Conservation (phyloP, 306 rosid genomes). For the Sophora flavescens region DNA sequence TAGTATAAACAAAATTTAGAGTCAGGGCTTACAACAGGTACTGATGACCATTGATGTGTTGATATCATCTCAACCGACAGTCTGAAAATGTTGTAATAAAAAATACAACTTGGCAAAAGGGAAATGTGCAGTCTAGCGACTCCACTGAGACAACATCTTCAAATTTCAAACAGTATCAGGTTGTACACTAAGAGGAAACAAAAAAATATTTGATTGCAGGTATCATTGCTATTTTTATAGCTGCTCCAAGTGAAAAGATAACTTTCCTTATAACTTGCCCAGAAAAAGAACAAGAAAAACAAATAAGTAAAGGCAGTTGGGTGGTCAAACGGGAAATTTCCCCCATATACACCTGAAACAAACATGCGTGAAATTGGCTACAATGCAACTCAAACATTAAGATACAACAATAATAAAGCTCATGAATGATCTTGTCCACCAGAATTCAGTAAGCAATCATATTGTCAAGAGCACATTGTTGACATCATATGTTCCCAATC, state of each 20-base stretch:
- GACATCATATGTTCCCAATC: constrained; percentile 25
- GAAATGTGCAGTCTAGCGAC: neutral
- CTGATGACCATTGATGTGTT: neutral
- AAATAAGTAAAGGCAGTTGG: neutral
- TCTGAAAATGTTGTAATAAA: constrained; percentile 1
- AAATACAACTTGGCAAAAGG: neutral
- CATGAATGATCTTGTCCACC: constrained; percentile 11
- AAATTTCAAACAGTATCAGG: constrained; percentile 2
- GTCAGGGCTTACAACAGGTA: neutral
- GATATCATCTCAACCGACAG: constrained; percentile 6
- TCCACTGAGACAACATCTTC: constrained; percentile 7
- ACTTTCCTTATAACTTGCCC: constrained; percentile 6
- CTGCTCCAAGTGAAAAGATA: constrained; percentile 1
- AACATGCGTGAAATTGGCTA: constrained; percentile 8
- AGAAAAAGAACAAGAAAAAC: neutral
- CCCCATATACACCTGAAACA: constrained; percentile 18
- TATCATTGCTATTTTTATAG: constrained; percentile 7
- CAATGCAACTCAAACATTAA: neutral
- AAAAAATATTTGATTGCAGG: constrained; percentile 5
- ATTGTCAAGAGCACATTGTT: neutral
- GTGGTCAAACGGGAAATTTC: neutral
- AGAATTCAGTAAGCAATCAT: neutral
- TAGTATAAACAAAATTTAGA: too few relatives aligned
- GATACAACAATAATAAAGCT: constrained; percentile 16
- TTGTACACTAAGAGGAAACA: neutral